phyloP scores from a whole-genome alignment of 305 asterid species.

The Solanum hybrid region DNA sequence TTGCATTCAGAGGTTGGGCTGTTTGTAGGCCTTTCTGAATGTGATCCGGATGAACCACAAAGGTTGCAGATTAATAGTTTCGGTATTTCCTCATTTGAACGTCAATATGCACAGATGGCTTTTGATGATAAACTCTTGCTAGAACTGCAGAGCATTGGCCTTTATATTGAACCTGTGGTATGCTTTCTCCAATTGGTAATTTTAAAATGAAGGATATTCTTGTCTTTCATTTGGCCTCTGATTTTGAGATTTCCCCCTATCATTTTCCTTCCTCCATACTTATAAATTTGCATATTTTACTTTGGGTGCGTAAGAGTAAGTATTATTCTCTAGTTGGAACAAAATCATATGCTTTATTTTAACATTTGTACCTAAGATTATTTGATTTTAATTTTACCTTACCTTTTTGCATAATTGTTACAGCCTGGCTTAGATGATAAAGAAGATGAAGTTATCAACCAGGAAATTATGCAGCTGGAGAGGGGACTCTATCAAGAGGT shows the following conservation, averaged over 20 bases:
- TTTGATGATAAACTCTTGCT: conserved; percentile 66
- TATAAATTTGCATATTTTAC: background rate
- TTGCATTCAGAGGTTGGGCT: conserved; percentile 53
- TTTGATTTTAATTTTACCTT: background rate
- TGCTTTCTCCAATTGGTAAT: conserved; percentile 23
- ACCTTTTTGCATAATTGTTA: conserved; percentile 9
- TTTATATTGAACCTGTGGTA: conserved; percentile 78
- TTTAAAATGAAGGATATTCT: conserved; percentile 6
- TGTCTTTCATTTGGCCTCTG: background rate
- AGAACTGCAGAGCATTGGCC: conserved; percentile 77
- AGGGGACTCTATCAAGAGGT: conserved; percentile 65
- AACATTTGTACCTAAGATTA: background rate
- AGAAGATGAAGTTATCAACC: conserved; percentile 59
- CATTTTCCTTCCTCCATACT: background rate
- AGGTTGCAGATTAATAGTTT: conserved; percentile 25
- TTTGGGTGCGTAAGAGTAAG: background rate
- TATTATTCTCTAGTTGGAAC: background rate
- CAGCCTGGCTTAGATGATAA: conserved; percentile 90
- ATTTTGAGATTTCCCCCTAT: background rate
- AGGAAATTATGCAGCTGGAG: conserved; percentile 63
- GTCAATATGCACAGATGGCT: conserved; percentile 63
- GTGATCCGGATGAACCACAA: conserved; percentile 35
- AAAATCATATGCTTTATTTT: background rate
- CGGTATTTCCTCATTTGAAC: conserved; percentile 38
- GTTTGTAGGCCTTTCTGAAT: conserved; percentile 51